Percentiles rank a stretch among this genome's conserved stretches.
Conservation (phyloP, 2,329 filamentous ascomycete species). For the Phaeosphaeria sp. region DNA sequence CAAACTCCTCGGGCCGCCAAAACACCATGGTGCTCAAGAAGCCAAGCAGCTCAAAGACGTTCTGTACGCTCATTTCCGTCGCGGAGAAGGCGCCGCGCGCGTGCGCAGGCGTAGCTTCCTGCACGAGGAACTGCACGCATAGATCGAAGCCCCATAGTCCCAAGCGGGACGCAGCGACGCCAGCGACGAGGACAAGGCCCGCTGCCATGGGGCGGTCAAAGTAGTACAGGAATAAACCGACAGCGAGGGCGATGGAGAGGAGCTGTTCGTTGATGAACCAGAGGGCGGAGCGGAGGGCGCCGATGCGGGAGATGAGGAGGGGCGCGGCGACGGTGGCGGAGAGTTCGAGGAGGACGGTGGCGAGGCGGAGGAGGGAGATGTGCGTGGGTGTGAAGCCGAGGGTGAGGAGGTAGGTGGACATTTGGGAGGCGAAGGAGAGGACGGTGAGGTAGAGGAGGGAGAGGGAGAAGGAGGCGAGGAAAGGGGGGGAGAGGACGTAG, state of each 20-base stretch:
- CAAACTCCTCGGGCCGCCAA: constrained; percentile 67
- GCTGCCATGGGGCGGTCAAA: constrained; percentile 24
- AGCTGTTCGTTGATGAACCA: constrained; percentile 76
- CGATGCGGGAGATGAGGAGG: constrained; percentile 57
- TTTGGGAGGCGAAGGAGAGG: constrained; percentile 58
- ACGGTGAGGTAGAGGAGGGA: constrained; percentile 66
- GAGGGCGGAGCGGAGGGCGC: constrained; percentile 67
- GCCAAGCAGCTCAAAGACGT: constrained; percentile 71
- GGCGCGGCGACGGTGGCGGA: constrained; percentile 67
- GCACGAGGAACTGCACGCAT: constrained; percentile 54
- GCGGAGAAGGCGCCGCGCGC: constrained; percentile 71
- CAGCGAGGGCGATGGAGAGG: constrained; percentile 55
- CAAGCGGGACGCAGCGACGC: constrained; percentile 50
- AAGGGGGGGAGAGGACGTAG: constrained; percentile 63
- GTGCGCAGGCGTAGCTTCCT: constrained; percentile 50
- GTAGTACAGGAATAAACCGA: constrained; percentile 32
- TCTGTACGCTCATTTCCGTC: constrained; percentile 72
- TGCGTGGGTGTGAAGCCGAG: constrained; percentile 59
- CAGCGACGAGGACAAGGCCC: constrained; percentile 43
- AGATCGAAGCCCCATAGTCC: constrained; percentile 59
- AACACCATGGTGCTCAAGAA: constrained; percentile 72
- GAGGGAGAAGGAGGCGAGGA: constrained; percentile 66
- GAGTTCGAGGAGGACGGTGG: constrained; percentile 64
- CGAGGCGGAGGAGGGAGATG: constrained; percentile 61
- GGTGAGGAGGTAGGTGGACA: constrained; percentile 68